Conservation (phyloP, 1,139 yeast species). For the Pichia sp. region DNA sequence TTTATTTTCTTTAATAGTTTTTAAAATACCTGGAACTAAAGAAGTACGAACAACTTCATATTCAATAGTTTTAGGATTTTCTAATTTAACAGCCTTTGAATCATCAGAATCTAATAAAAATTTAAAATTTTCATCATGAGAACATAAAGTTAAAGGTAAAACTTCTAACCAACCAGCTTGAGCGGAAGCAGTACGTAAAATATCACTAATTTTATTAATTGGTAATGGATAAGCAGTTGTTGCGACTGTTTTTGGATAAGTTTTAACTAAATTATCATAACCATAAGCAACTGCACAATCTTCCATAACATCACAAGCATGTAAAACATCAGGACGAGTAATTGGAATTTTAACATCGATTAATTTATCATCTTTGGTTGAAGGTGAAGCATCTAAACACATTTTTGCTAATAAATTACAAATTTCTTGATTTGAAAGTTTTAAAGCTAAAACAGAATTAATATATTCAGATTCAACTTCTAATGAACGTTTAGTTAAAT, state of each 20-base stretch:
- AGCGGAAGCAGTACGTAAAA: slow-evolving; percentile 82
- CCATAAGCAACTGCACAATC: slow-evolving; percentile 98
- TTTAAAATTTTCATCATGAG: slow-evolving; percentile 93
- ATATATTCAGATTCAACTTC: slow-evolving; percentile 78
- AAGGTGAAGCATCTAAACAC: slow-evolving; percentile 65
- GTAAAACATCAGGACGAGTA: slow-evolving; percentile 92
- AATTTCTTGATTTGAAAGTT: slow-evolving; percentile 63
- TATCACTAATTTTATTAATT: slow-evolving; percentile 84
- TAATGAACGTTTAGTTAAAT: slow-evolving; percentile 58
- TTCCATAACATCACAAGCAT: slow-evolving; percentile 98
- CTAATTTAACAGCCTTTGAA: slow-evolving; percentile 76
- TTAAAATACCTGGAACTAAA: slow-evolving; percentile 86
- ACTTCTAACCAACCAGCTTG: slow-evolving; percentile 97
- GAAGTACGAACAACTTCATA: slow-evolving; percentile 97
- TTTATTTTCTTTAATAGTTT: slow-evolving; percentile 93
- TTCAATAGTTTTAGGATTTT: slow-evolving; percentile 93
- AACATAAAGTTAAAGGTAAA: slow-evolving; percentile 88
- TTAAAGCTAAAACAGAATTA: slow-evolving; percentile 84
- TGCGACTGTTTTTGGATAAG: slow-evolving; percentile 74
- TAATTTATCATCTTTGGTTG: slow-evolving; percentile 41
- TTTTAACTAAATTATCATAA: slow-evolving; percentile 76
- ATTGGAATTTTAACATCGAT: slow-evolving; percentile 77
- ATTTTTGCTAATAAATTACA: slow-evolving; percentile 64
- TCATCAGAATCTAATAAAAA: slow-evolving; percentile 75
- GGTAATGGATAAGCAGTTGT: slow-evolving; percentile 86